A percentile compares a stretch with the other conserved stretches of the same genome.
Conservation (phyloP, 768 basidiomycete genomes). For the Tulasnella sp. region DNA sequence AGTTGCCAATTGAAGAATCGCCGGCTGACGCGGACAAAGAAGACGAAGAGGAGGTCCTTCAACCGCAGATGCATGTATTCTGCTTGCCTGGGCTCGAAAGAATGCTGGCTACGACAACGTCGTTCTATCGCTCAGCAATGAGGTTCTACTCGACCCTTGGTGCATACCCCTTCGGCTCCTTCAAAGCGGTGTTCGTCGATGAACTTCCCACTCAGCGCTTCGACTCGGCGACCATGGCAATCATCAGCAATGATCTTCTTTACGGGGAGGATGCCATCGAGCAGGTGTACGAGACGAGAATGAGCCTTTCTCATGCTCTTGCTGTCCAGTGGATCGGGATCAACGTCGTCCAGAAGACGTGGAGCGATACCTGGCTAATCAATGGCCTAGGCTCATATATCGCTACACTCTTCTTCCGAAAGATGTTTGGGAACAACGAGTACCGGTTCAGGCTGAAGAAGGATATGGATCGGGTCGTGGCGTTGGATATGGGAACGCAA, state of each 20-base stretch:
- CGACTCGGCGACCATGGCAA: constrained; percentile 72
- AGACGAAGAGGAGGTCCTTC: constrained; percentile 45
- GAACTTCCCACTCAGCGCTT: constrained; percentile 72
- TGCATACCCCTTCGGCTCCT: constrained; percentile 91
- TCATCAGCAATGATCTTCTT: constrained; percentile 69
- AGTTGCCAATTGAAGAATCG: constrained; percentile 50
- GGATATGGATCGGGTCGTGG: constrained; percentile 87
- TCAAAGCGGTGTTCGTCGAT: constrained; percentile 90
- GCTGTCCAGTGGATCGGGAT: constrained; percentile 96
- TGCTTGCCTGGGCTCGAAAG: constrained; percentile 82
- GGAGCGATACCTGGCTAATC: constrained; percentile 95
- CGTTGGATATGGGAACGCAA: constrained; percentile 78
- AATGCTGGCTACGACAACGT: constrained; percentile 54
- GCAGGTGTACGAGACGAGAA: constrained; percentile 83
- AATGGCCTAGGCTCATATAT: constrained; percentile 89
- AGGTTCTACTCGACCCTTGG: constrained; percentile 83
- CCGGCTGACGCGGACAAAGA: constrained; percentile 35
- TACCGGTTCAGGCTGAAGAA: constrained; percentile 91
- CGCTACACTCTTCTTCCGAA: constrained; percentile 74
- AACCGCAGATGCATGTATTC: constrained; percentile 73
- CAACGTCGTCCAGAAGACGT: constrained; percentile 86
- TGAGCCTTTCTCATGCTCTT: constrained; percentile 73
- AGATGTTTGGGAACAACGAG: constrained; percentile 90
- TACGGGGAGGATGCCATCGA: constrained; percentile 86
- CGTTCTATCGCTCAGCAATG: constrained; percentile 80